These are phyloP conservation scores for Casuarina glauca DNA, from an alignment of 306 rosid genomes.

Conservation along the genomic window DNA sequence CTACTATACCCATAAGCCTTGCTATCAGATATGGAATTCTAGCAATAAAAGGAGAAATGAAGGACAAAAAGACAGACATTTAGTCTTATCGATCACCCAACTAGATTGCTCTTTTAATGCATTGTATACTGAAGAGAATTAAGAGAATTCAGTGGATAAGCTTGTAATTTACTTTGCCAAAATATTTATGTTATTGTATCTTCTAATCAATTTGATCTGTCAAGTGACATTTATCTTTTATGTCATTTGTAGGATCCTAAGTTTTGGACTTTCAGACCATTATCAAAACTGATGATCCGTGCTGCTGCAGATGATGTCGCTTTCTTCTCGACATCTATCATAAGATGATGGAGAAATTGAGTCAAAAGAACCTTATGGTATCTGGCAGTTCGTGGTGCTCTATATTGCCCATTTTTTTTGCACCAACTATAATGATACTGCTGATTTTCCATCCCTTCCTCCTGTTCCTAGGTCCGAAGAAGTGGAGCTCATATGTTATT, in stretches of 20 bases:
- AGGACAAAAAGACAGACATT: background rate
- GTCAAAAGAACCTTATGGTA: constrained; percentile 67
- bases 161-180: background rate
- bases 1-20: background rate
- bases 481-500: constrained; percentile 4
- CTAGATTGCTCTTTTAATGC: too few relatives aligned
- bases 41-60: background rate
- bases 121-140: background rate
- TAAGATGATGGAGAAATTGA: constrained; percentile 55
- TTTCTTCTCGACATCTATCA: constrained; percentile 59
- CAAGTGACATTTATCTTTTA: too few relatives aligned
- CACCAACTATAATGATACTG: constrained; percentile 51
- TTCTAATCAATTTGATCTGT: constrained; percentile 6
- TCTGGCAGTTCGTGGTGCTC: constrained; percentile 93
- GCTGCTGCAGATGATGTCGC: constrained; percentile 95
- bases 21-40: background rate
- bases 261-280: constrained; percentile 55
- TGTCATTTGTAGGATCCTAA: too few relatives aligned
- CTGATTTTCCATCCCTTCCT: constrained; percentile 89
- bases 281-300: constrained; percentile 89
- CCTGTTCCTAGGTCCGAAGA: constrained; percentile 68
- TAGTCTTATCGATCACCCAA: background rate
- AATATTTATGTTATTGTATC: background rate
- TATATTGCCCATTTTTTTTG: constrained; percentile 90
- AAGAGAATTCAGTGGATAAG: background rate